Conservation (phyloP, 495 filamentous ascomycete genomes). For the Talaromyces adpressus region DNA sequence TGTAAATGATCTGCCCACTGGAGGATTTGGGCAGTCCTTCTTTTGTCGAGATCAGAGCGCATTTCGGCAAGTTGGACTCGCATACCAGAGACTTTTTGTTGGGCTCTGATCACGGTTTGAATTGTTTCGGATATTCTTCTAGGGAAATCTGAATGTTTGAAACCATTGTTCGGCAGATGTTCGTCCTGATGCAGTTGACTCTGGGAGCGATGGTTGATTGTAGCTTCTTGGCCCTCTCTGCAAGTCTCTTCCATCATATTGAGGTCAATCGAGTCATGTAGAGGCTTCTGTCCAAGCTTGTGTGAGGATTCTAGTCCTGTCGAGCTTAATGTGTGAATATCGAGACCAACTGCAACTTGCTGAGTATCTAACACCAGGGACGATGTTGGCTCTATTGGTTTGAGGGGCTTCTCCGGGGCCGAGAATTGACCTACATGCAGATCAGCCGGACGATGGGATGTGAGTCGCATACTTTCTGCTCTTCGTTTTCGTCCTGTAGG, state of each 20-base stretch:
- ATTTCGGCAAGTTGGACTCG: slow-evolving; percentile 15
- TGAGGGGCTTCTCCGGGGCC: not conserved
- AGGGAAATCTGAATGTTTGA: not conserved
- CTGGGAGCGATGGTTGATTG: too few species aligned
- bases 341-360: slow-evolving; percentile 2
- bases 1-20: slow-evolving; percentile 9
- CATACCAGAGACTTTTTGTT: slow-evolving; percentile 12
- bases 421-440: not conserved
- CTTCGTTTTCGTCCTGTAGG: too few species aligned
- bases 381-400: not conserved
- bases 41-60: slow-evolving; percentile 11
- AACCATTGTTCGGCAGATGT: not conserved
- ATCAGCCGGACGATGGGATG: not conserved
- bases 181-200: not conserved
- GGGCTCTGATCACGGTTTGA: slow-evolving; percentile 5
- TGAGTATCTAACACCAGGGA: not conserved
- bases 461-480: not conserved
- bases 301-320: not conserved
- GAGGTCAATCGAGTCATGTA: not conserved
- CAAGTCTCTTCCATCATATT: not conserved
- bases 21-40: slow-evolving; percentile 14
- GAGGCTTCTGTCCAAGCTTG: not conserved
- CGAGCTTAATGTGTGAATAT: not conserved
- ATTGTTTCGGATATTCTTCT: slow-evolving; percentile 2
- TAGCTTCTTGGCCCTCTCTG: too few species aligned